These are phyloP conservation scores for Exophiala viscosa DNA, from an alignment of 2,329 filamentous ascomycete genomes.

Conservation along the genomic window DNA sequence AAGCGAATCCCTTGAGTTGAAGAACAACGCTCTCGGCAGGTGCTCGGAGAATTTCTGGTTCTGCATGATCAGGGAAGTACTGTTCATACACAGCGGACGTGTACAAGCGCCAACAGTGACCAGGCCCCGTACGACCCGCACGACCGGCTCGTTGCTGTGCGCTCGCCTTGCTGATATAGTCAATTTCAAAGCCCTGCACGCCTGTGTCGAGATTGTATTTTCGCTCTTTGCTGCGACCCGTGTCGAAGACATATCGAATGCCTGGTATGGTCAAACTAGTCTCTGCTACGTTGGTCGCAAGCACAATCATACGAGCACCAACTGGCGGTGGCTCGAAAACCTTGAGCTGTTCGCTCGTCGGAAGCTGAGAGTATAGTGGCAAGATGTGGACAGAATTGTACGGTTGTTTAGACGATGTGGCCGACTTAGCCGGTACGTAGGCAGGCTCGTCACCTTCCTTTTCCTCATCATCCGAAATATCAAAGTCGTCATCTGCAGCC, in stretches of 20 bases:
- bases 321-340: conserved; percentile 85
- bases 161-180: conserved; percentile 97
- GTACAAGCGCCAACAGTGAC: conserved; percentile 92
- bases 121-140: conserved; percentile 90
- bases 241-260: conserved; percentile 93
- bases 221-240: conserved; percentile 86
- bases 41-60: conserved; percentile 84
- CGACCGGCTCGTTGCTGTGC: conserved; percentile 87
- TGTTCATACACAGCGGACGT: conserved; percentile 88
- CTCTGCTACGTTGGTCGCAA: conserved; percentile 95
- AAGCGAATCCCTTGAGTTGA: conserved; percentile 90
- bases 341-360: conserved; percentile 82
- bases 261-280: conserved; percentile 96
- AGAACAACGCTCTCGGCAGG: conserved; percentile 90
- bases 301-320: conserved; percentile 76
- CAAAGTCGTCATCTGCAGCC: conserved; percentile 57
- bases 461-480: conserved; percentile 60
- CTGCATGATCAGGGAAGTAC: conserved; percentile 79
- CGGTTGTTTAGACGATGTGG: conserved; percentile 43
- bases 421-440: not conserved
- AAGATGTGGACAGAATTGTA: conserved; percentile 76
- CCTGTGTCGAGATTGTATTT: conserved; percentile 83
- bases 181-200: conserved; percentile 91
- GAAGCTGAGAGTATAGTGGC: conserved; percentile 89
- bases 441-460: conserved; percentile 38